phyloP scores from a whole-genome alignment of 2,329 filamentous ascomycete species.

The Cordyceps militaris region DNA sequence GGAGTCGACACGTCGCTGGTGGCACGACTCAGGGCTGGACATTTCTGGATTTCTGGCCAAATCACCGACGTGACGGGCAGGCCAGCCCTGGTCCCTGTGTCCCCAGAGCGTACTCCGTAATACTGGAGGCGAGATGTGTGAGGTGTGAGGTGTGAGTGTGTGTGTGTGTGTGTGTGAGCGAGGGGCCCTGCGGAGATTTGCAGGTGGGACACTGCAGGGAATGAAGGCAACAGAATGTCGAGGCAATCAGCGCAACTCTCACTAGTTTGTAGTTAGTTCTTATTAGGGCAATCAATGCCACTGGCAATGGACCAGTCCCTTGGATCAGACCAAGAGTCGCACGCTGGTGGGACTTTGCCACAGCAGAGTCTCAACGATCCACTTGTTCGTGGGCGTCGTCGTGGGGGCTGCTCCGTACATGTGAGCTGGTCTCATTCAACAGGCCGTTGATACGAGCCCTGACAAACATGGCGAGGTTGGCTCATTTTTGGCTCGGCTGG shows the following conservation, averaged over 20 bases:
- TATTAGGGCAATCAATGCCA: not conserved
- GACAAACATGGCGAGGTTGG: not conserved
- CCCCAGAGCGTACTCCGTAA: not conserved
- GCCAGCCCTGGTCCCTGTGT: constrained; percentile 2
- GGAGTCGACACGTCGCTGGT: not conserved
- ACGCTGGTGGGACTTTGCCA: constrained; percentile 9
- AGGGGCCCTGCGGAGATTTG: constrained; percentile 12
- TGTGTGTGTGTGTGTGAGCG: constrained; percentile 5
- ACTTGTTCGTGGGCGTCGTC: constrained; percentile 5
- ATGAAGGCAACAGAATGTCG: not conserved
- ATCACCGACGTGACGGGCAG: constrained; percentile 1
- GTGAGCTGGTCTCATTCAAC: constrained; percentile 10
- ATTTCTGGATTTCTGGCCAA: not conserved
- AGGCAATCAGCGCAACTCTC: constrained; percentile 10
- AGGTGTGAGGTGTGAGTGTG: no score
- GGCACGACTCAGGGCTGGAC: constrained; percentile 6
- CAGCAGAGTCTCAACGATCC: constrained; percentile 8
- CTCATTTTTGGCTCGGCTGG: not conserved
- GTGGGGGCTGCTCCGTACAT: no score
- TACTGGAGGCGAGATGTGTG: not conserved
- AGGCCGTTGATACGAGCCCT: constrained; percentile 9
- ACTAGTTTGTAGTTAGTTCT: no score
- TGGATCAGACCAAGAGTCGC: constrained; percentile 11
- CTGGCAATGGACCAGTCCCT: constrained; percentile 11
- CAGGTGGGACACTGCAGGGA: constrained; percentile 10